These are phyloP conservation scores for Naematelia aurantialba DNA, from an alignment of 768 basidiomycete genomes.

Conservation along the genomic window DNA sequence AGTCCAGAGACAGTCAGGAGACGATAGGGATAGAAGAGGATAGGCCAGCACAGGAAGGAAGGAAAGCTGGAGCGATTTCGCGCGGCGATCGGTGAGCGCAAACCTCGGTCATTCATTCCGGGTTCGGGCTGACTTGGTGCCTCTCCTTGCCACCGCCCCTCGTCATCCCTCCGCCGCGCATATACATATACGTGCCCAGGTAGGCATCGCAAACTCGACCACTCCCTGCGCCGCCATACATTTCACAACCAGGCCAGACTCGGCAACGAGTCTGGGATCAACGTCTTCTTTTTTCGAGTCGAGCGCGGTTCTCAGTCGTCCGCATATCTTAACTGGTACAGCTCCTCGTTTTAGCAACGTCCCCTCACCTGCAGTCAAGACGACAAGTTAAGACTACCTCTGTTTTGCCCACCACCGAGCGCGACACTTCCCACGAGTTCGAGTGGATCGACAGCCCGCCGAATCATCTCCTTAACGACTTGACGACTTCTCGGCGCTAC, in stretches of 20 bases:
- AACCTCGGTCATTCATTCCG: neutral
- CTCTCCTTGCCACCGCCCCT: neutral
- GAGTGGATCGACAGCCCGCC: neutral
- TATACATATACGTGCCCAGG: neutral
- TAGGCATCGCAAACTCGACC: neutral
- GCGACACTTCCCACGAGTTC: too few species aligned
- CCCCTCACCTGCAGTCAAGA: neutral
- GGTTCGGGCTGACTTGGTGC: neutral
- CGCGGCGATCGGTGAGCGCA: neutral
- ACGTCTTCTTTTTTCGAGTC: conserved; percentile 6
- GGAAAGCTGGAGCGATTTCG: neutral
- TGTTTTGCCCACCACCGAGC: too few species aligned
- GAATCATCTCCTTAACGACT: neutral
- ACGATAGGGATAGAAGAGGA: too few species aligned
- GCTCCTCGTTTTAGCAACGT: conserved; percentile 2
- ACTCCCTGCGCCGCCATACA: too few species aligned
- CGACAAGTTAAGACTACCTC: too few species aligned
- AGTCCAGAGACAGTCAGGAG: too few species aligned
- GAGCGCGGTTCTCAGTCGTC: conserved; percentile 7
- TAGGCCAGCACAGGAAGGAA: neutral
- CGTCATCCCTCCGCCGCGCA: neutral
- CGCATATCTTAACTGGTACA: conserved; percentile 12
- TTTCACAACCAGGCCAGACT: too few species aligned
- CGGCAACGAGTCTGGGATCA: neutral
- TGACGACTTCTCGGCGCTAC: neutral